Evolutionary conservation across 1,139 yeast species (phyloP).

Genomic region (Sugiyamaella xylanicola): DNA sequence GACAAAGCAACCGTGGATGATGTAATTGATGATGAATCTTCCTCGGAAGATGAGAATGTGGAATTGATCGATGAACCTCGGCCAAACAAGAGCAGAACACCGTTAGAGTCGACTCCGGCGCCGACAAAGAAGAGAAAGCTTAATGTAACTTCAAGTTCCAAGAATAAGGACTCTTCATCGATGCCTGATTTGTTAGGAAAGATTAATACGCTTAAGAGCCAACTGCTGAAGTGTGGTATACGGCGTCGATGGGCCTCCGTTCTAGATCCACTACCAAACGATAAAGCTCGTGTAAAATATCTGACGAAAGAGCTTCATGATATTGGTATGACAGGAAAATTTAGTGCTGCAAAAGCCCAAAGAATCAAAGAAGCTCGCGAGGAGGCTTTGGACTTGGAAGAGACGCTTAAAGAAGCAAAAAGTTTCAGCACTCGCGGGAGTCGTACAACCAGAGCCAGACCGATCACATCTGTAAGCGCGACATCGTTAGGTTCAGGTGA

Average conservation of each 20-base stretch:
- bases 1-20: neutral
- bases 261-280: conserved; percentile 31
- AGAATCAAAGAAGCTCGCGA: conserved; percentile 45
- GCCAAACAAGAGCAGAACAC: neutral
- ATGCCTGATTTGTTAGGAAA: conserved; percentile 22
- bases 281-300: conserved; percentile 29
- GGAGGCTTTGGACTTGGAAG: conserved; percentile 42
- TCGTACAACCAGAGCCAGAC: conserved; percentile 1
- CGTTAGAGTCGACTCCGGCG: neutral
- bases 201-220: conserved; percentile 33
- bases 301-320: conserved; percentile 30
- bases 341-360: conserved; percentile 39
- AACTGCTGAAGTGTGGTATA: conserved; percentile 36
- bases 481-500: too few relatives aligned
- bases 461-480: too few relatives aligned
- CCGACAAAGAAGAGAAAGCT: conserved; percentile 16
- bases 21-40: neutral
- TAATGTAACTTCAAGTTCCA: neutral
- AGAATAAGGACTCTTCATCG: conserved; percentile 16
- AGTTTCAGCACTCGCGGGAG: conserved; percentile 17
- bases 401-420: conserved; percentile 30
- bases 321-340: conserved; percentile 38
- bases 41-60: conserved; percentile 16
- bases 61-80: conserved; percentile 12
- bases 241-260: conserved; percentile 34